Conservation (phyloP, 2,329 filamentous ascomycete genomes). For the Epichloe hybrida region DNA sequence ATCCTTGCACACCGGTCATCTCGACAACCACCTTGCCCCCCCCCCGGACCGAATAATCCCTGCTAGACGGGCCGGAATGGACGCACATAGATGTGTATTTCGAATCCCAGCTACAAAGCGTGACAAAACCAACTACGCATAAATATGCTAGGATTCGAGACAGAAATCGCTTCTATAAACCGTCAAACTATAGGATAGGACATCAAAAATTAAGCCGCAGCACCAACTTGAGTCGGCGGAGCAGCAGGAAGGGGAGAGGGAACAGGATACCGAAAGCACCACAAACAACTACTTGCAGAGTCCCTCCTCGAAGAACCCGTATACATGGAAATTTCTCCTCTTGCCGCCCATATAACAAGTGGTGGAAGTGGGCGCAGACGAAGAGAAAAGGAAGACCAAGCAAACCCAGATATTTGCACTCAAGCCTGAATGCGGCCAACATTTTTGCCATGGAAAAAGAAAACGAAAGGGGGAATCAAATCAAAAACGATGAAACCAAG, state of each 20-base stretch:
- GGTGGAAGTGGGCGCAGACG: not conserved
- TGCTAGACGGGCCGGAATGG: no score
- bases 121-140: no score
- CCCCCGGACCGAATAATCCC: no score
- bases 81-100: no score
- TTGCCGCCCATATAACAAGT: not conserved
- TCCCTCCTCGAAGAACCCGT: not conserved
- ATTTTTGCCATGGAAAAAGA: not conserved
- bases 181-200: not conserved
- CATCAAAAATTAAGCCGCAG: not conserved
- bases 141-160: no score
- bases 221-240: not conserved
- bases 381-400: not conserved
- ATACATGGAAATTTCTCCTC: not conserved
- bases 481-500: not conserved
- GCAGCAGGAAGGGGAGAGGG: not conserved
- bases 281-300: not conserved
- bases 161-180: constrained; percentile 1
- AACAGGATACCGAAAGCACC: not conserved
- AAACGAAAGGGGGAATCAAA: constrained; percentile 6
- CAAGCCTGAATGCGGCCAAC: not conserved
- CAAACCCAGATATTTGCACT: not conserved
- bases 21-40: no score
- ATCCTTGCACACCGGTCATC: no score
- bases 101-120: no score